Conservation (phyloP, 176 grass and related monocot species). For the Saccharum spontaneum region DNA sequence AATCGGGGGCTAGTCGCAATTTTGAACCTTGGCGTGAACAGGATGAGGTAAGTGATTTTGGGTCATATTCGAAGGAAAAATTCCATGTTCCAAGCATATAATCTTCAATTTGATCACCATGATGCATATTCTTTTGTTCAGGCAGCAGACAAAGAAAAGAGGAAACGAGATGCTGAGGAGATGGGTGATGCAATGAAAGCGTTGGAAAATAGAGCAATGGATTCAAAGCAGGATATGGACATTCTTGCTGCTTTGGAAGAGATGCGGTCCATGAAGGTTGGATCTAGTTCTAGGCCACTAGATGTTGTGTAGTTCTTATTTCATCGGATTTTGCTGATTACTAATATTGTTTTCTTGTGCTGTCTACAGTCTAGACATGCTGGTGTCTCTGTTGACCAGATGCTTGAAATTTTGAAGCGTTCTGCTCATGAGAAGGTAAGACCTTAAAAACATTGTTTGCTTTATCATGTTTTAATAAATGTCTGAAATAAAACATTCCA, state of each 20-base stretch:
- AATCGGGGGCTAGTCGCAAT: constrained; percentile 76
- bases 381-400: constrained; percentile 73
- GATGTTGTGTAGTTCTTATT: neutral
- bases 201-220: constrained; percentile 53
- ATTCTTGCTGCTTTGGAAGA: constrained; percentile 63
- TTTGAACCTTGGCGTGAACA: constrained; percentile 77
- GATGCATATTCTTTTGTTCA: constrained; percentile 21
- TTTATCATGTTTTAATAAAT: neutral
- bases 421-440: constrained; percentile 66
- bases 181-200: constrained; percentile 81
- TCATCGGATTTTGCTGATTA: neutral
- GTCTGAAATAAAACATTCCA: neutral
- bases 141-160: constrained; percentile 66
- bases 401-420: constrained; percentile 84
- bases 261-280: constrained; percentile 62
- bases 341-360: constrained; percentile 36
- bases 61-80: neutral
- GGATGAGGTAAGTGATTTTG: constrained; percentile 49
- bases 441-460: neutral
- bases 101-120: constrained; percentile 20
- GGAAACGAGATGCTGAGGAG: constrained; percentile 64
- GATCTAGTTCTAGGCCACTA: constrained; percentile 6
- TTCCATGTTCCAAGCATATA: constrained; percentile 14
- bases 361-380: constrained; percentile 87
- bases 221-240: constrained; percentile 63